phyloP scores from a whole-genome alignment of 345 rosid species.

The Jatropha curcas region DNA sequence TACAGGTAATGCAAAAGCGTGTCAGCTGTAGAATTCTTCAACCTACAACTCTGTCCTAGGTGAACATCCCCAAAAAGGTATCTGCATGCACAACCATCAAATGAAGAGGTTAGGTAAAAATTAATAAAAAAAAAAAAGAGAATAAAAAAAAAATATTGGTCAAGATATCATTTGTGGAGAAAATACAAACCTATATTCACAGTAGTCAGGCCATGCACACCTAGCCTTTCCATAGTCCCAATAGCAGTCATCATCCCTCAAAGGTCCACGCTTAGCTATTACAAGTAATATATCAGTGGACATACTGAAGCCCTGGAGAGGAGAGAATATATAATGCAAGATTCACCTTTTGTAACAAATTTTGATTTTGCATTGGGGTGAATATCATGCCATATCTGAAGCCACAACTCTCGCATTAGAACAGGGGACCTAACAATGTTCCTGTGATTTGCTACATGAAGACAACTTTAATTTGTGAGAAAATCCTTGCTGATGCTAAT shows the following conservation, averaged over 20 bases:
- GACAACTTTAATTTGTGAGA: conserved; percentile 13
- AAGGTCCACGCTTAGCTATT: conserved; percentile 90
- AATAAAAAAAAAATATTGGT: not conserved
- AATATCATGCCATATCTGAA: conserved; percentile 97
- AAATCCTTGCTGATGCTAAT: conserved; percentile 3
- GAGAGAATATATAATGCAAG: not conserved
- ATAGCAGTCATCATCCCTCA: conserved; percentile 90
- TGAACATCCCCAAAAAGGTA: conserved; percentile 92
- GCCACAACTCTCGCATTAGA: conserved; percentile 98
- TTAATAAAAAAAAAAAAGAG: not conserved
- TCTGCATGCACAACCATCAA: conserved; percentile 41
- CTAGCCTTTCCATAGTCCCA: conserved; percentile 99
- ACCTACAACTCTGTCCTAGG: conserved; percentile 97
- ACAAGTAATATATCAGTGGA: conserved; percentile 12
- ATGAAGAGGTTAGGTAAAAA: not conserved
- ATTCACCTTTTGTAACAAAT: conserved; percentile 86
- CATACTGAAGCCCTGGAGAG: conserved; percentile 3
- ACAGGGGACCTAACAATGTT: conserved; percentile 87
- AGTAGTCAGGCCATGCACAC: conserved; percentile 92
- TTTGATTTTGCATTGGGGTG: conserved; percentile 59
- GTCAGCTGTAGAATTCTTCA: conserved; percentile 70
- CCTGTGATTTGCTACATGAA: conserved; percentile 89
- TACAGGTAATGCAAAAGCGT: conserved; percentile 67
- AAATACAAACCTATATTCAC: conserved; percentile 77
- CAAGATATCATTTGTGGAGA: conserved; percentile 1